Base-by-base conservation (phyloP, 768 basidiomycete species). In the Mycena haematopus region DNA sequence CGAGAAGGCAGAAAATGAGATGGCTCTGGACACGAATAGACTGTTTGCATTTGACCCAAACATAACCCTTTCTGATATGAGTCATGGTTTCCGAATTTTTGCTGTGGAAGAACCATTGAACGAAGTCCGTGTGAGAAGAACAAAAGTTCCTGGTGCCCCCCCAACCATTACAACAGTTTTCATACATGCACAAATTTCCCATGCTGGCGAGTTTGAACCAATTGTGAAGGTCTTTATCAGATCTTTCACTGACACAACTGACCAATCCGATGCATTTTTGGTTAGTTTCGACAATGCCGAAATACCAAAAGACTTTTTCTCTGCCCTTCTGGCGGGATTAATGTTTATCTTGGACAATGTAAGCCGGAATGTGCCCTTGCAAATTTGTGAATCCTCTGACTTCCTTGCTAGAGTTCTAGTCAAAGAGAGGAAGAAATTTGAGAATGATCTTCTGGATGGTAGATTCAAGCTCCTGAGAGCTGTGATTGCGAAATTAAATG, bases 21-120 rank as follows among this genome's bases (percentile, higher is more conserved):
- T 9, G 27, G 13, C 0, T 3, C 14, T 49, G 6, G 27, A 49
- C 8, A 4, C 27, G 13, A 33, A 52, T 33, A 36, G 11, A 35
- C 14, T 58, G 6, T 38, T 22, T 42, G 25, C 15, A 47, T 57
- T 49, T 35, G 56, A 58, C 17, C 58, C 58, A 0, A 33, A 52
- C 11, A 52, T 44, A 7, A 44, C 29, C 3, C n/a, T 59, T 27
- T 21, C 25, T 1, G 29, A 58, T 33, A 0, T 58, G 49, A 31
- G 29, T 6, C 6, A 21, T 0, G 38, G 49, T 0, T 58, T 58
- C 38, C 49, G 50, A 0, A 52, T 58, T 33, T 58, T 52, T 33
- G 50, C 38, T 1, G 7, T 6, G 0, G 38, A 58, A 5, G 40
- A 58, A 15, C 31, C 36, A 29, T 27, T 58, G 2, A 58, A 40